Evolutionary conservation across 2,329 filamentous ascomycete species (phyloP), one percentile per base, ranked within the genome.

Genomic region (Incumbomyces lentus): DNA sequence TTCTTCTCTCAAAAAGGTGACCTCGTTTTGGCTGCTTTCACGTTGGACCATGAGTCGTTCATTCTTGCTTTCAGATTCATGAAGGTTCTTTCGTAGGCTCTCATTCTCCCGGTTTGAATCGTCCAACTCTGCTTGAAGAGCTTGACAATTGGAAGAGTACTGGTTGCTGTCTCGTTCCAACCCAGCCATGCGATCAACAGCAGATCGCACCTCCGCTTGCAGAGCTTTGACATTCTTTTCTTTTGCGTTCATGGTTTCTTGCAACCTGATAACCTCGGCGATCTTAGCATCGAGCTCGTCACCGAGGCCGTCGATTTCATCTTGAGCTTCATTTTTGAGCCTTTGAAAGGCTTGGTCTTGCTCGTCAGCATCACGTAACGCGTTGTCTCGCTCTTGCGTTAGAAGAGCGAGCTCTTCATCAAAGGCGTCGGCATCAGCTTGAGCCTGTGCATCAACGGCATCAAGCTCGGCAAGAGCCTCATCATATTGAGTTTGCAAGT

Each of bases 1-100:
- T 68, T 98, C 92, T 62, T 98, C 92, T 1, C 92, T 82, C 42
- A 98, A 66, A 74, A 98, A 98, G 1, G 86, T 82, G 65, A 96
- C 93, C 64, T 98, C 92, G 49, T 83, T 83, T 58, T 95, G 90
- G 47, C 84, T 83, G 4, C 86, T 94, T 65, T 98, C 92, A 54
- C 90, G 83, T 60, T 96, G 89, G 29, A 98, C 86, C 3, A 84
- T 82, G 2, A 96, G 74, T 44, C 89, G 79, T 58, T 94, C 84
- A 40, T 84, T 82, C 71, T 96, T 96, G 56, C 84, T 80, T 60
- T 90, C 90, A 6, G 86, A 73, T 60, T 96, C 90, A 34, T 82
- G 75, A 13, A 95, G 76, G 61, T 85, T 85, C 62, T 84, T 79
- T 63, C 95, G 90, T 52, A 95, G 73, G 35, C 83, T 81, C 59